phyloP scores from a whole-genome alignment of 2,329 filamentous ascomycete genomes.

The Claviceps capensis region DNA sequence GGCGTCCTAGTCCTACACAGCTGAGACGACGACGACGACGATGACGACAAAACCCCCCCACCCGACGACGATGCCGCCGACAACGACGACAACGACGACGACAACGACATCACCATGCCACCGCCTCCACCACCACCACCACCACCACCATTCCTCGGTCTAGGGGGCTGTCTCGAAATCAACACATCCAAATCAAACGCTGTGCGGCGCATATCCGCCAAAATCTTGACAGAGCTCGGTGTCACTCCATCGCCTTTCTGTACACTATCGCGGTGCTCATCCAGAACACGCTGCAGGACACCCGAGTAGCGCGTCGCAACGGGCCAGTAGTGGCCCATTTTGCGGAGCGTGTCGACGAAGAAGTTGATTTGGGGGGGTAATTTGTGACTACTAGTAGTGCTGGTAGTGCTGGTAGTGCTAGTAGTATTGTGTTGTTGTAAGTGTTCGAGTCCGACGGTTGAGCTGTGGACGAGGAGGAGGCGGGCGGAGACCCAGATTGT shows the following conservation, averaged over 20 bases:
- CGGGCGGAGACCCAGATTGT: conserved; percentile 85
- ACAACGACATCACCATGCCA: conserved; percentile 19
- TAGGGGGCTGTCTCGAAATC: conserved; percentile 64
- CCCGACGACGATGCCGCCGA: no score
- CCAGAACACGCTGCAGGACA: conserved; percentile 68
- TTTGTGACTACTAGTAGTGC: conserved; percentile 29
- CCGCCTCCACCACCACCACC: conserved; percentile 6
- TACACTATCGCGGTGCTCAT: conserved; percentile 73
- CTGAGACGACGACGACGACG: no score
- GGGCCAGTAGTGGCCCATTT: conserved; percentile 74
- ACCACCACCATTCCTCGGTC: conserved; percentile 18
- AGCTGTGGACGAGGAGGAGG: conserved; percentile 76
- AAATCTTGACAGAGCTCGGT: conserved; percentile 70
- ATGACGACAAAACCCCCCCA: no score
- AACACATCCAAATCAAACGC: conserved; percentile 84
- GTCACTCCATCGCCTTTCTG: conserved; percentile 60
- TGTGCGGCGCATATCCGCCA: conserved; percentile 83
- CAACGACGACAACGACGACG: no score
- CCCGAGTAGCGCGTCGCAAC: conserved; percentile 72
- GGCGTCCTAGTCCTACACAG: conserved; percentile 41
- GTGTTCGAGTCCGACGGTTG: conserved; percentile 43
- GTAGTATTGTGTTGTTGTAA: no score
- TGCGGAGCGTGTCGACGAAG: conserved; percentile 67
- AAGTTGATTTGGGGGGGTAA: conserved; percentile 67
- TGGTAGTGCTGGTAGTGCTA: conserved; percentile 14